These are phyloP conservation scores for Fraxinus quadrangulata DNA, from an alignment of 257 asterid species.

Conservation along the genomic window DNA sequence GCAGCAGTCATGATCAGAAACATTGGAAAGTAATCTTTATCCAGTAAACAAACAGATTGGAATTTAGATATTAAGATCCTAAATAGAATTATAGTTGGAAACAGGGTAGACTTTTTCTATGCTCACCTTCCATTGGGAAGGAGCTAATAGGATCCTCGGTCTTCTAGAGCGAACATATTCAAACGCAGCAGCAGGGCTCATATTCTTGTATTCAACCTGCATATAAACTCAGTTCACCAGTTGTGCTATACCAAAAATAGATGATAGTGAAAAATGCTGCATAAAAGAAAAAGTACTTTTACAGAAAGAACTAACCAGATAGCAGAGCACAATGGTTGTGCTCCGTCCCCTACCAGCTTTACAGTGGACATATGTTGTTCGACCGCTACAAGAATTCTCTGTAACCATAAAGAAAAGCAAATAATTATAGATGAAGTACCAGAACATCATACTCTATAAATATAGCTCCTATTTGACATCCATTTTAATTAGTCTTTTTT, in stretches of 20 bases:
- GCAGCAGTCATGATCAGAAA: constrained; percentile 12
- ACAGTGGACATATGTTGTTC: constrained; percentile 84
- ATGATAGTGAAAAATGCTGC: not conserved
- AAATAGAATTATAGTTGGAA: not conserved
- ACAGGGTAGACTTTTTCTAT: not conserved
- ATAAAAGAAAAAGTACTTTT: not conserved
- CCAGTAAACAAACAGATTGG: not conserved
- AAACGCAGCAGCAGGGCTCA: constrained; percentile 80
- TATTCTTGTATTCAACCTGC: constrained; percentile 78
- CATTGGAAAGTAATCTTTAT: not conserved
- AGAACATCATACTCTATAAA: constrained; percentile 1
- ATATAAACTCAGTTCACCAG: constrained; percentile 14
- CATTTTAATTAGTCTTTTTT: too few species aligned
- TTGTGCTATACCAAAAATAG: not conserved
- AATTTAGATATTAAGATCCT: not conserved
- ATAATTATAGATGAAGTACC: constrained; percentile 1
- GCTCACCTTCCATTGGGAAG: constrained; percentile 85
- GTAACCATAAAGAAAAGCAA: constrained; percentile 20
- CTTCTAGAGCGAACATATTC: constrained; percentile 82
- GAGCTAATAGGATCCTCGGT: constrained; percentile 86
- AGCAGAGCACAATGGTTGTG: constrained; percentile 90
- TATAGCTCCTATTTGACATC: too few species aligned
- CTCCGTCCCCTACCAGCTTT: constrained; percentile 98
- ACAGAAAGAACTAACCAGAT: constrained; percentile 53
- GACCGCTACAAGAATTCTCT: constrained; percentile 70